Evolutionary conservation across 1,284 basidiomycete genomes (phyloP).

Genomic region (Puccinia horiana): DNA sequence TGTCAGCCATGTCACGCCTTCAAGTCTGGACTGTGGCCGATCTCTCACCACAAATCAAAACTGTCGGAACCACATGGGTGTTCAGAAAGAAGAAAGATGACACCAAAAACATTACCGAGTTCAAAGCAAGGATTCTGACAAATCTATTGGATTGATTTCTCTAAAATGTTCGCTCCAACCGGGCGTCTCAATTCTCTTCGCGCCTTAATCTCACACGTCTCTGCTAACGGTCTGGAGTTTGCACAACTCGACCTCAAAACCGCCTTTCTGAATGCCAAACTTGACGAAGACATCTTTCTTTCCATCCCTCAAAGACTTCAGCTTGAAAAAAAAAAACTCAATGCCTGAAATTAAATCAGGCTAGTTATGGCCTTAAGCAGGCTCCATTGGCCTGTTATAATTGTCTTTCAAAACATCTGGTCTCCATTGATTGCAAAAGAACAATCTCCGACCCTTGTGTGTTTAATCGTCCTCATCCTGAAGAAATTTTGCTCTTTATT

Average conservation of each 20-base stretch:
- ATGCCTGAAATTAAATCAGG: background rate
- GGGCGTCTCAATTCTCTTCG: background rate
- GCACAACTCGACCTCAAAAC: constrained; percentile 3
- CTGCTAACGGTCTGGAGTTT: background rate
- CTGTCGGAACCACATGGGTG: background rate
- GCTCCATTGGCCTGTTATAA: background rate
- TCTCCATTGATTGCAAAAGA: background rate
- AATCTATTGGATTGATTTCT: background rate
- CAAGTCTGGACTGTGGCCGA: background rate
- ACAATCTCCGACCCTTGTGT: background rate
- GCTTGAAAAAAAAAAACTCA: background rate
- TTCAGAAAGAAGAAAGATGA: background rate
- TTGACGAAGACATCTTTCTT: background rate
- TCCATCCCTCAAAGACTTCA: background rate
- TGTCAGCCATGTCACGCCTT: background rate
- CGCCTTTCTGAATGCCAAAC: background rate
- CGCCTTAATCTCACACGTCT: background rate
- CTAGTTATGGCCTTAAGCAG: background rate
- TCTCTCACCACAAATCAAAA: background rate
- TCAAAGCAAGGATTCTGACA: constrained; percentile 14
- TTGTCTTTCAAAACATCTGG: background rate
- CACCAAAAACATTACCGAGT: background rate
- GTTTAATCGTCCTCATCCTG: too few species aligned
- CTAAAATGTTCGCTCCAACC: constrained; percentile 4
- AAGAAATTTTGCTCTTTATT: too few species aligned